Percentiles rank a stretch among this genome's conserved stretches.
phyloP scores from a whole-genome alignment of 2,329 filamentous ascomycete species.

The Alternaria sp. region DNA sequence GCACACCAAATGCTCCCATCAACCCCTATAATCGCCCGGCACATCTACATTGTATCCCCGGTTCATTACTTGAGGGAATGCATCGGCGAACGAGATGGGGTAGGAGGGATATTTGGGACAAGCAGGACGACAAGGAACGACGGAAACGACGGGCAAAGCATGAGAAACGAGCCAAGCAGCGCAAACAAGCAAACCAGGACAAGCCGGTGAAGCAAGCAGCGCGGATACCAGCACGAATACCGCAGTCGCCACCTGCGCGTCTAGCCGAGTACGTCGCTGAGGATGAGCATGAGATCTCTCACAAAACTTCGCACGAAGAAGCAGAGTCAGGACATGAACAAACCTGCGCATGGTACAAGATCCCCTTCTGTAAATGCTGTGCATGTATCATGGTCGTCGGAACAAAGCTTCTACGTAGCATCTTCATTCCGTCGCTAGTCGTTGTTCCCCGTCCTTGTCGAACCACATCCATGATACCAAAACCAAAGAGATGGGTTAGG shows the following conservation, averaged over 20 bases:
- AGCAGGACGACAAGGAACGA: not conserved
- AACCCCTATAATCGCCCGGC: not conserved
- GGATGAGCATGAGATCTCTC: not conserved
- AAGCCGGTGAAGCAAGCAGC: not conserved
- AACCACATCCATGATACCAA: not conserved
- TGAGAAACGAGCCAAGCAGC: not conserved
- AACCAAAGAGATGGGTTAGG: not conserved
- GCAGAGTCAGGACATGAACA: not conserved
- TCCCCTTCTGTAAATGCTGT: constrained; percentile 2
- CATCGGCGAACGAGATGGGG: constrained; percentile 9
- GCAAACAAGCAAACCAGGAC: not conserved
- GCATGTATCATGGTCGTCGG: not conserved
- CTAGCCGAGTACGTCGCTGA: not conserved
- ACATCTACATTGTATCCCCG: not conserved
- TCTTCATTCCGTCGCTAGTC: not conserved
- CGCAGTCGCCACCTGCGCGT: not conserved
- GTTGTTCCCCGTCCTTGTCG: not conserved
- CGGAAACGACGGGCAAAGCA: not conserved
- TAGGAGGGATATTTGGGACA: not conserved
- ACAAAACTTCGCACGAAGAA: not conserved
- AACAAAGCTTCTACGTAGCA: not conserved
- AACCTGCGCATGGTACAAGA: not conserved
- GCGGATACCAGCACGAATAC: not conserved
- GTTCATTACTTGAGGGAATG: not conserved
- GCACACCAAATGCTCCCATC: constrained; percentile 66